A percentile compares a stretch with the other conserved stretches of the same genome.
phyloP scores from a whole-genome alignment of 2,329 filamentous ascomycete species.

The Paracorniculantispora psalliotae region DNA sequence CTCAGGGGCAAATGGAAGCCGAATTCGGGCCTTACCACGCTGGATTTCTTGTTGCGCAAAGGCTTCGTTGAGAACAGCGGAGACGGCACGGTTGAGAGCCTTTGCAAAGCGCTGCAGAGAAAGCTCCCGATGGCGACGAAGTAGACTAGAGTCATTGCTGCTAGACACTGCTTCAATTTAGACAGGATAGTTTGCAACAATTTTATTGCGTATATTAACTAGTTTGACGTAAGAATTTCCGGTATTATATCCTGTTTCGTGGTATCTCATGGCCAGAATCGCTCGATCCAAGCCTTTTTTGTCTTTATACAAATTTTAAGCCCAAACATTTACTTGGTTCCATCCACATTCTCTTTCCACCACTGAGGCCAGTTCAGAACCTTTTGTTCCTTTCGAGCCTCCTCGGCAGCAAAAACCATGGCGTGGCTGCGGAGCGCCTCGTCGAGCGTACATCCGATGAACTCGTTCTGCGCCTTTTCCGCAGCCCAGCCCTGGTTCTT shows the following conservation, averaged over 20 bases:
- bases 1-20: conserved; percentile 29
- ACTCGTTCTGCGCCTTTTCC: conserved; percentile 64
- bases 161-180: background rate
- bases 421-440: conserved; percentile 88
- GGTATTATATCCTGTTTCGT: background rate
- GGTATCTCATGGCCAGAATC: background rate
- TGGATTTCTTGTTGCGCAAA: conserved; percentile 32
- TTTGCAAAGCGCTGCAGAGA: background rate
- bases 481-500: conserved; percentile 65
- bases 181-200: background rate
- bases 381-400: conserved; percentile 64
- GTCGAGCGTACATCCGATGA: conserved; percentile 77
- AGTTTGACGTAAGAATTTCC: background rate
- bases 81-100: conserved; percentile 14
- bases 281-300: background rate
- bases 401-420: conserved; percentile 89
- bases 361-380: conserved; percentile 72
- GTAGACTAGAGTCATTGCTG: background rate
- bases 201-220: background rate
- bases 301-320: background rate
- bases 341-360: conserved; percentile 52
- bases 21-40: conserved; percentile 36
- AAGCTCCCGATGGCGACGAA: conserved; percentile 8
- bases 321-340: conserved; percentile 3
- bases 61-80: conserved; percentile 22